phyloP scores from a whole-genome alignment of 1,284 basidiomycete species.

The Blastosporella zonata region DNA sequence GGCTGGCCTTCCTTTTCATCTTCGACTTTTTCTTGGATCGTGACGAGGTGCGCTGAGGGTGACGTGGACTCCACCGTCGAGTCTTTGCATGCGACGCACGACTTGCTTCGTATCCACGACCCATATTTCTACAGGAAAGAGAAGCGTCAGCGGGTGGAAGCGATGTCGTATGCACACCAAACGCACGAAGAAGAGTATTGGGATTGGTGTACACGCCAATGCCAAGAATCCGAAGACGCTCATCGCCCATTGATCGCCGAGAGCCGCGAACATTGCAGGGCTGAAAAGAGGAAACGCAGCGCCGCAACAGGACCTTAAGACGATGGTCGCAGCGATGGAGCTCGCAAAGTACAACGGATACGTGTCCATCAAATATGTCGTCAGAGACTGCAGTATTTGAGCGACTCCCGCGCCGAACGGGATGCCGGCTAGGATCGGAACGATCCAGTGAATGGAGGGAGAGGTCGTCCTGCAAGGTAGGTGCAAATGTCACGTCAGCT shows the following conservation, averaged over 20 bases:
- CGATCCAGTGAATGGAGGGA: conserved; percentile 57
- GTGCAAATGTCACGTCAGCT: conserved; percentile 2
- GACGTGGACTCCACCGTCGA: conserved; percentile 1
- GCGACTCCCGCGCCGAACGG: conserved; percentile 66
- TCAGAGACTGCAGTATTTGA: conserved; percentile 55
- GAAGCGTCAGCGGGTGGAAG: not conserved
- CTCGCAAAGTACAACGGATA: conserved; percentile 64
- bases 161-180: not conserved
- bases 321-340: conserved; percentile 67
- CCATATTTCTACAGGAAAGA: conserved; percentile 47
- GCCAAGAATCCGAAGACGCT: conserved; percentile 60
- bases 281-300: conserved; percentile 64
- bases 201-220: conserved; percentile 54
- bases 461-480: conserved; percentile 51
- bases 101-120: conserved; percentile 53
- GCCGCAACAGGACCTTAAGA: conserved; percentile 63
- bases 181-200: conserved; percentile 47
- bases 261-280: conserved; percentile 50
- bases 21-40: conserved; percentile 12
- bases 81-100: conserved; percentile 47
- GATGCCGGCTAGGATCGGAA: conserved; percentile 57
- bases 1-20: conserved; percentile 7
- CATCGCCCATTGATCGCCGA: conserved; percentile 68
- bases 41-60: conserved; percentile 18
- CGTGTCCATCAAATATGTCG: conserved; percentile 65